A percentile compares a stretch with the other conserved stretches of the same genome.
Evolutionary conservation across 495 filamentous ascomycete genomes (phyloP).

Genomic region (Xylaria sp.): DNA sequence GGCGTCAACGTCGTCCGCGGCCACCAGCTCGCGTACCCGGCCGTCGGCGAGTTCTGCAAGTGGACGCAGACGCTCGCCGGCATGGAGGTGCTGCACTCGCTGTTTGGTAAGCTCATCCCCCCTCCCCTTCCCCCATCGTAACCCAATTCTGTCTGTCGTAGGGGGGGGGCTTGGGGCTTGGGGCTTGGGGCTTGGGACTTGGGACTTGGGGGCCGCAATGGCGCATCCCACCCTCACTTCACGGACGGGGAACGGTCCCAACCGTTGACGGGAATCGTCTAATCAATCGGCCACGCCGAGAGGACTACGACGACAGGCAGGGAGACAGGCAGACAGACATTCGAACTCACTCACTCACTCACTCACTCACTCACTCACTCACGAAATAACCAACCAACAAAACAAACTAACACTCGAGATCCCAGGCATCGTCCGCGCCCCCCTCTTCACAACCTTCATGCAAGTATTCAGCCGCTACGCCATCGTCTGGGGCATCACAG

Average conservation of each 20-base stretch:
- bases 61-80: conserved; percentile 83
- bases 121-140: too few relatives aligned
- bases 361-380: too few relatives aligned
- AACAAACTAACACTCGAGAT: too few relatives aligned
- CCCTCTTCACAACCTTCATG: conserved; percentile 83
- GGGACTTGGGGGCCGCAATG: background rate
- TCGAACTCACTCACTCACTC: too few relatives aligned
- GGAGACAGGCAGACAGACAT: too few relatives aligned
- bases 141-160: too few relatives aligned
- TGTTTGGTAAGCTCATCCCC: conserved; percentile 58
- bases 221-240: background rate
- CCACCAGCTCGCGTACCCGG: conserved; percentile 48
- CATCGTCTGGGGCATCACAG: conserved; percentile 81
- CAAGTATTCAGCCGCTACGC: conserved; percentile 85
- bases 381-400: conserved; percentile 6
- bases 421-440: conserved; percentile 86
- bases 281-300: conserved; percentile 1
- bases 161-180: too few relatives aligned
- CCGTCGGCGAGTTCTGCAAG: conserved; percentile 69
- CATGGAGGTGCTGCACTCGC: conserved; percentile 83
- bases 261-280: background rate
- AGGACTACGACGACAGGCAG: background rate
- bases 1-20: conserved; percentile 41
- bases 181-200: too few relatives aligned
- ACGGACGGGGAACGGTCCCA: background rate